A percentile compares a stretch with the other conserved stretches of the same genome.
These are phyloP conservation scores for Sonneratia caseolaris DNA, from an alignment of 345 rosid species.

Conservation along the genomic window DNA sequence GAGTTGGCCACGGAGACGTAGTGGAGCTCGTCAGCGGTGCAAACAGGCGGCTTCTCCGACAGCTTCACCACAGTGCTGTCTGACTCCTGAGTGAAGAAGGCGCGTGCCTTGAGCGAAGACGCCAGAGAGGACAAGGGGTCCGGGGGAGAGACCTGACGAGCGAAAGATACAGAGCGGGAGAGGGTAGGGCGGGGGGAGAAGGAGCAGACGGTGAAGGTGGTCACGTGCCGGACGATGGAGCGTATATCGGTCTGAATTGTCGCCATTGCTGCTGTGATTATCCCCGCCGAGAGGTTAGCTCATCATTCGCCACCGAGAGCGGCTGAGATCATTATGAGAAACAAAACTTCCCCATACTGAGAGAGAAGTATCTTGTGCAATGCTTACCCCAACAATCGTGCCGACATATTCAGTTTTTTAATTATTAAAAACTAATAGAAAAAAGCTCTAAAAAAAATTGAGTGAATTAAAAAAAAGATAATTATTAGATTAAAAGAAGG, in stretches of 20 bases:
- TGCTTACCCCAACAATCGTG: too few species aligned
- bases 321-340: neutral
- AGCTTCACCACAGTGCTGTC: constrained; percentile 9
- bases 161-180: constrained; percentile 14
- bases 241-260: constrained; percentile 38
- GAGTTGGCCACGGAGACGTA: constrained; percentile 57
- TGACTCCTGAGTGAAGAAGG: constrained; percentile 24
- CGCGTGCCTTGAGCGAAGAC: constrained; percentile 14
- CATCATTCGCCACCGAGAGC: neutral
- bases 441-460: too few species aligned
- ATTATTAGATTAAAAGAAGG: too few species aligned
- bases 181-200: constrained; percentile 8
- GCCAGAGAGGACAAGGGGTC: constrained; percentile 3
- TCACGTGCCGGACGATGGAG: constrained; percentile 36
- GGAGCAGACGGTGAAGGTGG: constrained; percentile 28
- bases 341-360: too few species aligned
- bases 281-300: neutral
- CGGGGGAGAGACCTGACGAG: constrained; percentile 8
- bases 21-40: constrained; percentile 93
- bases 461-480: too few species aligned
- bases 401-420: too few species aligned
- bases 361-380: too few species aligned
- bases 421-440: too few species aligned
- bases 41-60: constrained; percentile 52
- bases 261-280: constrained; percentile 1